Evolutionary conservation across 1,284 basidiomycete genomes (phyloP).

Genomic region (Xerocomus nothofagi): DNA sequence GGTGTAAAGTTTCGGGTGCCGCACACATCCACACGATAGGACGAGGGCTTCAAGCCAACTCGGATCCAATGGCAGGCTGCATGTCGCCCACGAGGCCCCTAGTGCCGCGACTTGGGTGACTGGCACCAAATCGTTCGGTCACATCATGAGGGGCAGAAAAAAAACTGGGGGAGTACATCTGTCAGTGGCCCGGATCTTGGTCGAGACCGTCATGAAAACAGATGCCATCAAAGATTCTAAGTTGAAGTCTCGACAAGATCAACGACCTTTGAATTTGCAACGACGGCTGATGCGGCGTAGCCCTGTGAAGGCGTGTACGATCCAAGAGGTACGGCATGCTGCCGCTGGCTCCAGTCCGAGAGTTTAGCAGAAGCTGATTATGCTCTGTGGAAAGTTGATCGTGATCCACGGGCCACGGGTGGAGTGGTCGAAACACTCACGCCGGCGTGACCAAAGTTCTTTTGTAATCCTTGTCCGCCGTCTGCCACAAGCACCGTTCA

Average conservation of each 20-base stretch:
- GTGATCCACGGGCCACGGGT: background rate
- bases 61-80: conserved; percentile 9
- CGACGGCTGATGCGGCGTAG: background rate
- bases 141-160: background rate
- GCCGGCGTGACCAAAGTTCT: background rate
- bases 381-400: conserved; percentile 5
- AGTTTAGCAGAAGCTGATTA: conserved; percentile 13
- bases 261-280: background rate
- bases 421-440: conserved; percentile 3
- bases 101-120: background rate
- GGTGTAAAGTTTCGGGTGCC: conserved; percentile 20
- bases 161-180: background rate
- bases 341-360: background rate
- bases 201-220: background rate
- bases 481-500: conserved; percentile 5
- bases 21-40: conserved; percentile 3
- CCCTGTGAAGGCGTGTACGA: background rate
- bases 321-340: conserved; percentile 5
- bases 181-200: background rate
- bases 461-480: background rate
- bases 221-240: background rate
- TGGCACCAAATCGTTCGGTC: background rate
- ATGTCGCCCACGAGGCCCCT: conserved; percentile 18
- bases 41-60: background rate
- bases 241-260: conserved; percentile 5